Percentiles rank a stretch among this genome's conserved stretches.
phyloP scores from a whole-genome alignment of 306 rosid species.

The Cicer yamashitae region DNA sequence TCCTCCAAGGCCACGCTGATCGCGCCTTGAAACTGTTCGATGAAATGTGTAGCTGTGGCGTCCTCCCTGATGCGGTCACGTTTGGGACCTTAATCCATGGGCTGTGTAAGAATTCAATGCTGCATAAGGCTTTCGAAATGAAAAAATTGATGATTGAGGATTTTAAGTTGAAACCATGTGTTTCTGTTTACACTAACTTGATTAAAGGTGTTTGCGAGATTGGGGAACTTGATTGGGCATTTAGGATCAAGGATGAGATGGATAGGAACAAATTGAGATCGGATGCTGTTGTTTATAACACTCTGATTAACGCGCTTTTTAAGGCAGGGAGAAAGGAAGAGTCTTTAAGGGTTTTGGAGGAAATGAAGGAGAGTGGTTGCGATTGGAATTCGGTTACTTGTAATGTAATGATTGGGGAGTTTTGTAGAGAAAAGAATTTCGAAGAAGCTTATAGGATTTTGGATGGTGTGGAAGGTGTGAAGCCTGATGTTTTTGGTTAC shows the following conservation, averaged over 20 bases:
- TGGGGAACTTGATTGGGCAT: constrained; percentile 60
- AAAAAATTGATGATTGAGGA: constrained; percentile 59
- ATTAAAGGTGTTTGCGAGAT: constrained; percentile 62
- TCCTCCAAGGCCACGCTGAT: constrained; percentile 36
- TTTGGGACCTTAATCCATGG: constrained; percentile 62
- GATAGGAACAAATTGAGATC: constrained; percentile 47
- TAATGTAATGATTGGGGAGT: constrained; percentile 72
- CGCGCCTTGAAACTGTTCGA: constrained; percentile 59
- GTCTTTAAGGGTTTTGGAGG: constrained; percentile 55
- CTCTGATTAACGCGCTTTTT: constrained; percentile 58
- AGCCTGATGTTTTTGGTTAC: constrained; percentile 68
- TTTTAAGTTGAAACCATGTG: constrained; percentile 55
- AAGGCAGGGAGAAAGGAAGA: constrained; percentile 68
- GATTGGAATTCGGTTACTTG: constrained; percentile 66
- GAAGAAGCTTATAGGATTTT: constrained; percentile 59
- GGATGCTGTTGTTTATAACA: constrained; percentile 59
- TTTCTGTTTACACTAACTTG: constrained; percentile 55
- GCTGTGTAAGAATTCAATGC: constrained; percentile 51
- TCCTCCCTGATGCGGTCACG: constrained; percentile 57
- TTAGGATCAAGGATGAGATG: constrained; percentile 76
- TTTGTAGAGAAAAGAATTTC: constrained; percentile 63
- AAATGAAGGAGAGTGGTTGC: constrained; percentile 63
- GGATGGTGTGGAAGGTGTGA: constrained; percentile 67
- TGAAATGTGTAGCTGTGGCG: constrained; percentile 57
- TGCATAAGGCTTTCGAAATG: constrained; percentile 59